Evolutionary conservation across 2,329 filamentous ascomycete species (phyloP).

Genomic region (Capronia epimyces): DNA sequence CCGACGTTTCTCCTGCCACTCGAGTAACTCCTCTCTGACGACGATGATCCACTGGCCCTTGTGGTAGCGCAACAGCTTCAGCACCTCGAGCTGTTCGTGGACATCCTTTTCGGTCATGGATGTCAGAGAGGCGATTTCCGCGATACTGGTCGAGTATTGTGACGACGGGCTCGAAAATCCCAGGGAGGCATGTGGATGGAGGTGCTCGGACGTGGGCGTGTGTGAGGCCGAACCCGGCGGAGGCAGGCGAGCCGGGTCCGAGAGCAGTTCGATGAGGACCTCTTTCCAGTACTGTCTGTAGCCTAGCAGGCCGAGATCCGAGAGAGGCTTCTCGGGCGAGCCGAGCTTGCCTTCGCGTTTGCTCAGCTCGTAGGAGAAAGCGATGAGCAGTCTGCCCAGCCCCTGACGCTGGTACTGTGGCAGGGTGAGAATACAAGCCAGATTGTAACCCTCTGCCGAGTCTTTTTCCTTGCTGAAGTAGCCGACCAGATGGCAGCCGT

Average conservation of each 20-base stretch:
- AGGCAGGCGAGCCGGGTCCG: constrained; percentile 59
- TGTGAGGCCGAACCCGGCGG: constrained; percentile 23
- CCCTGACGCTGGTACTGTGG: constrained; percentile 95
- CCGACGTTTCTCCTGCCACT: constrained; percentile 62
- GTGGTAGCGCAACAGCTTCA: constrained; percentile 93
- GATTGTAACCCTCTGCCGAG: constrained; percentile 91
- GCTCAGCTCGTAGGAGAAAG: constrained; percentile 94
- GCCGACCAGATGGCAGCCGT: constrained; percentile 95
- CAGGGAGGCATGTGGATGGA: constrained; percentile 24
- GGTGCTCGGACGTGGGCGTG: constrained; percentile 25
- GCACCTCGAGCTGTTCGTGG: constrained; percentile 84
- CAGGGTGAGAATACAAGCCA: constrained; percentile 93
- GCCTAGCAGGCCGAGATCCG: constrained; percentile 83
- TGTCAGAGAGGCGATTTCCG: constrained; percentile 69
- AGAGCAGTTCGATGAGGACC: constrained; percentile 80
- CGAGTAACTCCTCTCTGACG: constrained; percentile 74
- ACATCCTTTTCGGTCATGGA: constrained; percentile 98
- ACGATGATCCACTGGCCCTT: constrained; percentile 97
- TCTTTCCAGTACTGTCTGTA: constrained; percentile 98
- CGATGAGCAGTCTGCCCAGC: constrained; percentile 86
- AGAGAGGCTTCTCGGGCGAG: constrained; percentile 92
- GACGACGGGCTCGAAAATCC: constrained; percentile 16
- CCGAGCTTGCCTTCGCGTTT: constrained; percentile 93
- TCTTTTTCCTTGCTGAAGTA: constrained; percentile 99
- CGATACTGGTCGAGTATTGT: constrained; percentile 62